These are phyloP conservation scores for Neonectria ditissima DNA, from an alignment of 2,329 filamentous ascomycete genomes.

Conservation along the genomic window DNA sequence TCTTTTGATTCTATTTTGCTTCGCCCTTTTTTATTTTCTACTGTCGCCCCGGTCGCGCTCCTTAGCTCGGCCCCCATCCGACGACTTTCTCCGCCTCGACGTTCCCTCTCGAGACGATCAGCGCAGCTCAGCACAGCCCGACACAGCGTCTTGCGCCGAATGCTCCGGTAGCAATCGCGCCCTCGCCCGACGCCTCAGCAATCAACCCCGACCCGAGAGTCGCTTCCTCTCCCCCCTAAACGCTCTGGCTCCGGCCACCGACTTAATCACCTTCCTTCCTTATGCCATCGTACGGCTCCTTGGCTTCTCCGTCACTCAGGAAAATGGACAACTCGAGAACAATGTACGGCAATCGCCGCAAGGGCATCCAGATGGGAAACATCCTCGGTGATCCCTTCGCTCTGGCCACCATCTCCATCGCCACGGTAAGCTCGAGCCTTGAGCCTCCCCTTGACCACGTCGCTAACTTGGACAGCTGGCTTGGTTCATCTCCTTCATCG, in stretches of 20 bases:
- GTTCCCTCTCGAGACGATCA: conserved; percentile 22
- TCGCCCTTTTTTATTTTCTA: conserved; percentile 26
- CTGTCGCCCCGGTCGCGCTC: conserved; percentile 22
- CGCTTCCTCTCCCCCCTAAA: conserved; percentile 20
- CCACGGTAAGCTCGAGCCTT: conserved; percentile 68
- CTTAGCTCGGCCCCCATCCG: conserved; percentile 32
- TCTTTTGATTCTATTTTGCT: conserved; percentile 37
- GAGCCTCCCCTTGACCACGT: conserved; percentile 39
- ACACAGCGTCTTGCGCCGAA: conserved; percentile 35
- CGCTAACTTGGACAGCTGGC: conserved; percentile 73
- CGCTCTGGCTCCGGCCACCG: conserved; percentile 25
- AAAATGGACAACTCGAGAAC: conserved; percentile 82
- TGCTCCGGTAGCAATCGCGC: conserved; percentile 47
- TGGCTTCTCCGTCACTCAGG: conserved; percentile 78
- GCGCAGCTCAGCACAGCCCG: conserved; percentile 30
- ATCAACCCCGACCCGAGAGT: conserved; percentile 24
- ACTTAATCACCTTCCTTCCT: conserved; percentile 49
- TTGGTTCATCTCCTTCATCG: conserved; percentile 93
- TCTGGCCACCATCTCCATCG: conserved; percentile 92
- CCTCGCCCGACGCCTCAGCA: conserved; percentile 17
- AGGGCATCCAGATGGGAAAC: conserved; percentile 82
- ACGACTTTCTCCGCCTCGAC: conserved; percentile 25
- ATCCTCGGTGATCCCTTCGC: conserved; percentile 97
- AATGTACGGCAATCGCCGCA: conserved; percentile 64
- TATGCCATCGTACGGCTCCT: conserved; percentile 82